Base-by-base conservation (phyloP, 768 basidiomycete genomes). In the Pleurotus sapidus region DNA sequence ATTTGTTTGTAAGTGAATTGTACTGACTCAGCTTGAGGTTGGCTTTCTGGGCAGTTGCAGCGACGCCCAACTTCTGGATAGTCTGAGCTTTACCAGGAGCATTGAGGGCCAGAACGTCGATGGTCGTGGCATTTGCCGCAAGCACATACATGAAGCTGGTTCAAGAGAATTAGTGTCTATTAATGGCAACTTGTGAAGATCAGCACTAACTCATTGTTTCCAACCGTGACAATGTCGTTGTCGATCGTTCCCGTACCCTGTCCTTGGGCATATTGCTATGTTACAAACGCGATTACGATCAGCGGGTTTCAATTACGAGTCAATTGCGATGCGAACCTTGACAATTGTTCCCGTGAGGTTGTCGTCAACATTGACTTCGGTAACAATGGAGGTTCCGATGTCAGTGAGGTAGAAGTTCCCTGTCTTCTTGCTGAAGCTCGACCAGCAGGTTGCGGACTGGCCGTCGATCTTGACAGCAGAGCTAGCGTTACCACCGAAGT, bases 321-420 rank as follows among this genome's bases (percentile, higher is more conserved):
- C 30, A 34, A 34, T 3, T 34, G 30, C 9, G 30, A 34, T 34
- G 30, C 64, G 18, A 30, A 74, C 77, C 68, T 74, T 77, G 46
- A 80, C 77, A 40, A 82, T 74, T n/a, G 70, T 67, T 4, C 70
- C 75, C 55, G 72, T 71, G 27, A 82, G 70, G 59, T 79, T 76
- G 58, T 69, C 65, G 63, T 79, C 75, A 46, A 83, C 72, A 47
- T 72, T 70, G 42, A 80, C 74, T 67, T 82, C 81, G 0, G 79
- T 81, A 40, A 76, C 65, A 7, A 66, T 65, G 6, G 73, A 63
- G 37, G 76, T 77, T 2, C 63, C 70, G 39, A 77, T 74, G 56
- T 79, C 77, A 37, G 72, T 78, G 14, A 79, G 62, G 64, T 75
- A 79, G 67, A 75, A 79, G 64, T 74, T 77, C 2, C 74, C 74